Base-by-base conservation (phyloP, 2,329 filamentous ascomycete genomes). In the Penicillium digitatum region DNA sequence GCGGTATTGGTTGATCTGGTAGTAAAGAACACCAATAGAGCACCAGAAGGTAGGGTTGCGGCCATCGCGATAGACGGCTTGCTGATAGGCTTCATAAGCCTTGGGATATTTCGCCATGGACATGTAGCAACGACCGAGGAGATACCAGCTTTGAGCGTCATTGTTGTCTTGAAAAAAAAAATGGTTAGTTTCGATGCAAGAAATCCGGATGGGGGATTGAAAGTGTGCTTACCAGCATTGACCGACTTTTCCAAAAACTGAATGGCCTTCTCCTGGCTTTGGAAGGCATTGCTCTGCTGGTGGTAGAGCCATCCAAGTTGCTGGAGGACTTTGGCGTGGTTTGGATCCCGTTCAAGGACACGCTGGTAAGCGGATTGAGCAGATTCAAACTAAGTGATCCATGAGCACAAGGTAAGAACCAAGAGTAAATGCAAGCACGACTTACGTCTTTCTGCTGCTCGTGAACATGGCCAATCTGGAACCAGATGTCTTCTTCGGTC, bases 41-140 rank as follows among this genome's bases (percentile, higher is more conserved):
- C 94, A 97, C 94, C 94, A 99, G 79, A 97, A 99, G 2, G 94
- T 97, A 18, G 94, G 94, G 72, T 97, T 97, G 64, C 94, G 88
- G 32, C 94, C 94, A 72, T 99, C 94, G 54, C 94, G 90, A 71
- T 99, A 99, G 37, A 99, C 94, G 3, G 94, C 94, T 78, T 99
- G 94, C 72, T 99, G 94, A 74, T 97, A 97, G 6, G 94, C 93
- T 71, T 99, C 94, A 67, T 97, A 97, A 0, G 94, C 94, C 74
- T 97, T 97, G 68, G 93, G 93, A 67, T 97, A 97, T 74, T 97
- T 97, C 73, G 96, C 90, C 76, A 96, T 93, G 62, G 93, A 95
- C 94, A 99, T 97, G 80, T 97, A 99, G 79, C 94, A 97, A 65
- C 94, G 87, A 40, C 94, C 94, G 48, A 99, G 85, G 27, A 99